These are phyloP conservation scores for Osmanthus fragrans DNA, from an alignment of 257 asterid species.

Conservation along the genomic window DNA sequence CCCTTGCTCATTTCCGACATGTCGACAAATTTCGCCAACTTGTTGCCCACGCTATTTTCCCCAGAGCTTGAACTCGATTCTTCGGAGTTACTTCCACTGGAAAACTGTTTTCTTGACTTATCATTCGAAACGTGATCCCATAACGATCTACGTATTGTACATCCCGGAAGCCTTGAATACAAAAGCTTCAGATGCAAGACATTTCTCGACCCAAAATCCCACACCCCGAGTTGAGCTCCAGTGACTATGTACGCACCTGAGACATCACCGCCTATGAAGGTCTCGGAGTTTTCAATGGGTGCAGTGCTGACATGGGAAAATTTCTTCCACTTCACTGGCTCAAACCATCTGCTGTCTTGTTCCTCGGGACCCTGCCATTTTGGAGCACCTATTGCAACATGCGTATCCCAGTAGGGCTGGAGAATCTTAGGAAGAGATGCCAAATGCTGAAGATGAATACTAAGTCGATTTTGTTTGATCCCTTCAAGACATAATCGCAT, in stretches of 20 bases:
- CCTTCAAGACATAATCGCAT: conserved; percentile 77
- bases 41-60: conserved; percentile 47
- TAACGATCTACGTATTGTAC: conserved; percentile 65
- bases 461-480: conserved; percentile 58
- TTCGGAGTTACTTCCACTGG: conserved; percentile 20
- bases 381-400: conserved; percentile 78
- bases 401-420: conserved; percentile 75
- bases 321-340: conserved; percentile 85
- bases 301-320: conserved; percentile 83
- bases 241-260: conserved; percentile 67
- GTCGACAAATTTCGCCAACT: conserved; percentile 72
- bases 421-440: conserved; percentile 67
- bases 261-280: conserved; percentile 57
- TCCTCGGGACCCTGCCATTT: conserved; percentile 94
- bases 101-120: conserved; percentile 32
- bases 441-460: conserved; percentile 68
- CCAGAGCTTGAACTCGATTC: conserved; percentile 50
- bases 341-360: conserved; percentile 90
- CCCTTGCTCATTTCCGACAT: conserved; percentile 70
- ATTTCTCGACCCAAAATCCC: conserved; percentile 83
- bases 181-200: conserved; percentile 77
- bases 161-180: conserved; percentile 68
- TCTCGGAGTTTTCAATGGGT: conserved; percentile 72
- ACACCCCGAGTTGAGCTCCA: conserved; percentile 86
- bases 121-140: conserved; percentile 69